phyloP scores from a whole-genome alignment of 1,284 basidiomycete species.

The Porodaedalea pini region DNA sequence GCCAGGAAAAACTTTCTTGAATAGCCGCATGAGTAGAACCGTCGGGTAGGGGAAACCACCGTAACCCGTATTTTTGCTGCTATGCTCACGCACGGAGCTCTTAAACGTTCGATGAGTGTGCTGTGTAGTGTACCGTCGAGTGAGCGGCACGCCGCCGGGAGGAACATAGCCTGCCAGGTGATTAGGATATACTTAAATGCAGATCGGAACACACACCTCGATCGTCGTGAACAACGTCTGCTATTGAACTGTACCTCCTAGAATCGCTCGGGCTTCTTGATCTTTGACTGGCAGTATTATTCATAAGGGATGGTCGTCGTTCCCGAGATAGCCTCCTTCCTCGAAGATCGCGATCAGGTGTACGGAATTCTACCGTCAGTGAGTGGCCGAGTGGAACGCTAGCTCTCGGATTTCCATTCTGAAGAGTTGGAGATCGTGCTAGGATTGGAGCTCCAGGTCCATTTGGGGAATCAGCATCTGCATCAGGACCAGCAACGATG shows the following conservation, averaged over 20 bases:
- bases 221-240: constrained; percentile 16
- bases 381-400: constrained; percentile 38
- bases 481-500: neutral
- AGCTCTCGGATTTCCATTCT: neutral
- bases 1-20: constrained; percentile 56
- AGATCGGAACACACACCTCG: constrained; percentile 5
- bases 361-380: constrained; percentile 53
- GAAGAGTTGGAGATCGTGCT: constrained; percentile 7
- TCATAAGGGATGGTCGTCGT: constrained; percentile 7
- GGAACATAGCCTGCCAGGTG: neutral
- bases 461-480: neutral
- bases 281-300: neutral
- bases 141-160: constrained; percentile 7
- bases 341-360: constrained; percentile 16
- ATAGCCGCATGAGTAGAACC: constrained; percentile 46
- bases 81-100: neutral
- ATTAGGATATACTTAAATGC: neutral
- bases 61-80: constrained; percentile 44
- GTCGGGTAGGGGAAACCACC: constrained; percentile 90
- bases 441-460: constrained; percentile 1
- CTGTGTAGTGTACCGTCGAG: constrained; percentile 4
- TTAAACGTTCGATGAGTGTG: constrained; percentile 5
- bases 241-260: constrained; percentile 7
- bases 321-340: constrained; percentile 3
- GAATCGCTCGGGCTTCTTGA: constrained; percentile 10